These are phyloP conservation scores for Myxozyma vanderwaltii DNA, from an alignment of 805 yeast genomes.

Conservation along the genomic window DNA sequence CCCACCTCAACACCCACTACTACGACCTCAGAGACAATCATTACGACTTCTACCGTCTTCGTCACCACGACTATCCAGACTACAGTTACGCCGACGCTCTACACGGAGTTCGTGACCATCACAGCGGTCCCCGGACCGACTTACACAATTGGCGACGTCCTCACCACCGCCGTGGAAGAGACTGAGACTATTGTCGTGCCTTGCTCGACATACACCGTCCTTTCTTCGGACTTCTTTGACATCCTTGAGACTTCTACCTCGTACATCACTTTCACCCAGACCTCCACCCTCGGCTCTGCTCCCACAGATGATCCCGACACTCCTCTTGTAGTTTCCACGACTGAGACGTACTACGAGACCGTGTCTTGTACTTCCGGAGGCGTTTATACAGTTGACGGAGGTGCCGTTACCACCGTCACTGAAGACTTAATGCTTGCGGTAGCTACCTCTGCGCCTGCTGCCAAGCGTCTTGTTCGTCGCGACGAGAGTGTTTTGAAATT, in stretches of 20 bases:
- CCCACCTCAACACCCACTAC: constrained; percentile 13
- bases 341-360: constrained; percentile 19
- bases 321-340: constrained; percentile 2
- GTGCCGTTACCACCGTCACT: constrained; percentile 19
- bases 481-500: constrained; percentile 6
- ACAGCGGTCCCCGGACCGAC: constrained; percentile 19
- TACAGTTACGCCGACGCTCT: constrained; percentile 27
- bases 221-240: constrained; percentile 3
- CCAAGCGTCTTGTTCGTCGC: constrained; percentile 10
- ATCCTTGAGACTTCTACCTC: constrained; percentile 2
- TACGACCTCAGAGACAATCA: constrained; percentile 6
- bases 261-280: constrained; percentile 26
- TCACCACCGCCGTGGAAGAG: constrained; percentile 20
- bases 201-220: constrained; percentile 18
- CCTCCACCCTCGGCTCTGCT: constrained; percentile 5
- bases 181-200: constrained; percentile 23
- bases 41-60: constrained; percentile 19
- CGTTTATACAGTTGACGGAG: constrained; percentile 11
- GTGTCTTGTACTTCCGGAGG: constrained; percentile 23
- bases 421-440: constrained; percentile 38
- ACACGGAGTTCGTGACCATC: constrained; percentile 20
- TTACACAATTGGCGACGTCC: constrained; percentile 9
- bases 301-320: constrained; percentile 2
- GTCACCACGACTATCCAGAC: constrained; percentile 21
- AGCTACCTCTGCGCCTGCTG: constrained; percentile 54